These are phyloP conservation scores for Vitis hybrid DNA, from an alignment of 177 flowering plant genomes.

Conservation along the genomic window DNA sequence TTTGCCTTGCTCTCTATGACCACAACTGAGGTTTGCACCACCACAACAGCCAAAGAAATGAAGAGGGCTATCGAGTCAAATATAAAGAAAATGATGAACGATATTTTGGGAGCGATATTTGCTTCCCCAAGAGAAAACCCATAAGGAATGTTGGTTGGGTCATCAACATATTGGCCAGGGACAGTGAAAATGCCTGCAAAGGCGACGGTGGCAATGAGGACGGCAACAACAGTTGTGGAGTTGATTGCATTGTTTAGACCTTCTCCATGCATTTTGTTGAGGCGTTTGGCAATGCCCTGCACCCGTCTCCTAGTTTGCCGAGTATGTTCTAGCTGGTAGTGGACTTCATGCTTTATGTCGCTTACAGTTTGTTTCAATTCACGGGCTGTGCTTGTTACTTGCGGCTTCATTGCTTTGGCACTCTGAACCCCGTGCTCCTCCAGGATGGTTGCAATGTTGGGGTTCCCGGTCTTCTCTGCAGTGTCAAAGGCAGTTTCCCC, in stretches of 20 bases:
- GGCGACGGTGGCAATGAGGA: constrained; percentile 54
- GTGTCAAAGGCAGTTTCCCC: constrained; percentile 92
- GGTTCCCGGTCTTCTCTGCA: constrained; percentile 64
- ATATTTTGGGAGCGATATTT: constrained; percentile 23
- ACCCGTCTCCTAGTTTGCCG: constrained; percentile 42
- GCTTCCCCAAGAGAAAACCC: constrained; percentile 39
- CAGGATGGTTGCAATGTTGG: constrained; percentile 42
- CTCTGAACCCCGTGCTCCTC: constrained; percentile 62
- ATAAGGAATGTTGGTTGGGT: constrained; percentile 18
- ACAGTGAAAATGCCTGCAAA: constrained; percentile 54
- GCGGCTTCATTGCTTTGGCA: constrained; percentile 47
- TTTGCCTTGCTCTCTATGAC: constrained; percentile 91
- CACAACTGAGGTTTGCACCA: constrained; percentile 90
- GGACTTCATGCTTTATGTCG: constrained; percentile 94
- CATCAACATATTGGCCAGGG: constrained; percentile 46
- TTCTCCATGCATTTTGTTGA: constrained; percentile 45
- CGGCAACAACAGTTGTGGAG: constrained; percentile 52
- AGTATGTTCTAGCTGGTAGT: constrained; percentile 56
- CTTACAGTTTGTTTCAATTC: constrained; percentile 92
- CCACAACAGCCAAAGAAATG: constrained; percentile 65
- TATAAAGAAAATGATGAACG: constrained; percentile 43
- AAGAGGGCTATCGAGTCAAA: constrained; percentile 49
- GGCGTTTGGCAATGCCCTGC: constrained; percentile 41
- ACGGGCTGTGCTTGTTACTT: constrained; percentile 45
- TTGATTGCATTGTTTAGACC: constrained; percentile 55